Percentiles rank a stretch among this genome's conserved stretches.
These are phyloP conservation scores for Asterochloris erici DNA, from an alignment of 139 green algal species.

Conservation along the genomic window DNA sequence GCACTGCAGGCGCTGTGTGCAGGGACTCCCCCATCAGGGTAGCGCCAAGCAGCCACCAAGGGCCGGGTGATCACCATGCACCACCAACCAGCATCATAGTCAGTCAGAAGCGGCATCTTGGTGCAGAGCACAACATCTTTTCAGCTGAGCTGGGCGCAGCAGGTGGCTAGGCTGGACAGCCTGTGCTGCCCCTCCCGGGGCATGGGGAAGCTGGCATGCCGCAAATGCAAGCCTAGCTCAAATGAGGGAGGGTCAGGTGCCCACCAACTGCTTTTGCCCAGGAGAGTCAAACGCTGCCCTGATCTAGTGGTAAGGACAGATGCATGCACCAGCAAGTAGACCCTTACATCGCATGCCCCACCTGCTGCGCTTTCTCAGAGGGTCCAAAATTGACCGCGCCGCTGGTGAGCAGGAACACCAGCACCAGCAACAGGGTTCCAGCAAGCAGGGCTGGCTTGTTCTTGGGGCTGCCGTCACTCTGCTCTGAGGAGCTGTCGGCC, in stretches of 20 bases:
- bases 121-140: no score
- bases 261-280: not conserved
- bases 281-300: not conserved
- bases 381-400: not conserved
- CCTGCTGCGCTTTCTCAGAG: not conserved
- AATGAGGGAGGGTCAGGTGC: not conserved
- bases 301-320: not conserved
- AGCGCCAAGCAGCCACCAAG: no score
- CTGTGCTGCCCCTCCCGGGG: not conserved
- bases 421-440: not conserved
- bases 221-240: not conserved
- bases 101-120: no score
- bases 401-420: conserved; percentile 1
- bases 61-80: no score
- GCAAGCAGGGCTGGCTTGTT: conserved; percentile 1
- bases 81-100: no score
- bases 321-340: not conserved
- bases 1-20: not conserved
- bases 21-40: not conserved
- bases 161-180: no score
- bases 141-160: no score
- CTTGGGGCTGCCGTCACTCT: not conserved
- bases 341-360: not conserved
- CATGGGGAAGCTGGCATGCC: not conserved
- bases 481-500: not conserved